A percentile compares a stretch with the other conserved stretches of the same genome.
Conservation (phyloP, 768 basidiomycete genomes). For the Boletus tomentosulus region DNA sequence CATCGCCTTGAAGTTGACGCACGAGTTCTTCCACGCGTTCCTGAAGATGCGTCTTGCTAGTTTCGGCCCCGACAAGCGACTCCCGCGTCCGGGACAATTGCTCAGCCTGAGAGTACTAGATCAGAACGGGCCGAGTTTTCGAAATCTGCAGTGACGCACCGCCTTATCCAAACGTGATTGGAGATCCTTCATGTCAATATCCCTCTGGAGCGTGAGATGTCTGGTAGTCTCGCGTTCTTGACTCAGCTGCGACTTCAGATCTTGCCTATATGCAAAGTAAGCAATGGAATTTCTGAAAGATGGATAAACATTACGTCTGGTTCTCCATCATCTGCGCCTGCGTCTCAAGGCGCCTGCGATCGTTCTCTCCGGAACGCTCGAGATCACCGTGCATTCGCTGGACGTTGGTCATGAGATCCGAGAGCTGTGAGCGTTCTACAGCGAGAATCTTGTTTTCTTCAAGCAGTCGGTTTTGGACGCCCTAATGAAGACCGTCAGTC, state of each 20-base stretch:
- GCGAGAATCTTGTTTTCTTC: constrained; percentile 81
- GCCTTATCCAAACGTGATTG: constrained; percentile 67
- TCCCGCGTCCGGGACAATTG: constrained; percentile 70
- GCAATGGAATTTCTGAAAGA: not conserved
- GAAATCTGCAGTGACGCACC: constrained; percentile 39
- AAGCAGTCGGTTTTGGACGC: constrained; percentile 72
- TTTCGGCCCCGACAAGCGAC: constrained; percentile 65
- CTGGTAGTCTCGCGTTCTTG: constrained; percentile 74
- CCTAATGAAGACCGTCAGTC: constrained; percentile 40
- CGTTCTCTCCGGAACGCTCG: constrained; percentile 79
- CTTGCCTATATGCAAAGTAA: constrained; percentile 49
- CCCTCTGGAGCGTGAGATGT: constrained; percentile 74
- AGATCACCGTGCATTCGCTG: constrained; percentile 89
- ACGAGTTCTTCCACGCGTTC: constrained; percentile 47
- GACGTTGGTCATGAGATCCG: constrained; percentile 84
- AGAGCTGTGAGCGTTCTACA: constrained; percentile 78
- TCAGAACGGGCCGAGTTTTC: constrained; percentile 7
- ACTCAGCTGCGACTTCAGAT: constrained; percentile 61
- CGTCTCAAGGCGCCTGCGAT: constrained; percentile 74
- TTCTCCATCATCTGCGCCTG: constrained; percentile 74
- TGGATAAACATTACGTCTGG: constrained; percentile 53
- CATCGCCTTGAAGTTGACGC: constrained; percentile 67
- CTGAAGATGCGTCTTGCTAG: constrained; percentile 74
- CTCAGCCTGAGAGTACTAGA: constrained; percentile 40
- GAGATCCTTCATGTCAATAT: constrained; percentile 73